Percentiles rank a stretch among this genome's conserved stretches.
Evolutionary conservation across 2,329 filamentous ascomycete species (phyloP).

Genomic region (Clarireedia paspali): DNA sequence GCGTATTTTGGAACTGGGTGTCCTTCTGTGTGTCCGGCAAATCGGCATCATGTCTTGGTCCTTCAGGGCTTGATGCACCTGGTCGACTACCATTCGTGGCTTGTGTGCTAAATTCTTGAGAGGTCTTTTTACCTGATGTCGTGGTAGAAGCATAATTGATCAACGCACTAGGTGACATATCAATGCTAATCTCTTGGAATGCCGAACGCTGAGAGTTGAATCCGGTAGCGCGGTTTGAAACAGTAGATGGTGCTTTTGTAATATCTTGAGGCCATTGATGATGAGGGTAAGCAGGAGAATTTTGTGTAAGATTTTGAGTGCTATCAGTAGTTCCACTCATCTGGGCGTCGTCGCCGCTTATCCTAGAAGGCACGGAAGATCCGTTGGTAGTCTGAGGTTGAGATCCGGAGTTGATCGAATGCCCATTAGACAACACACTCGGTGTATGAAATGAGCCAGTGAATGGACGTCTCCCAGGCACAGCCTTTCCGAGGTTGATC

Average conservation of each 20-base stretch:
- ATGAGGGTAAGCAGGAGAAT: conserved; percentile 39
- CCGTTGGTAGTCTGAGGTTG: conserved; percentile 46
- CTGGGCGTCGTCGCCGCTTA: conserved; percentile 44
- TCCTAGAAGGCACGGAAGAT: conserved; percentile 38
- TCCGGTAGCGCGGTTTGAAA: conserved; percentile 19
- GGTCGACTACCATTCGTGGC: conserved; percentile 54
- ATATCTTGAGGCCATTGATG: conserved; percentile 29
- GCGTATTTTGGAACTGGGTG: conserved; percentile 17
- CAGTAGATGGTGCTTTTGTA: conserved; percentile 35
- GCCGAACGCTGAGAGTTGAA: conserved; percentile 51
- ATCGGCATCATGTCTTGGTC: conserved; percentile 23
- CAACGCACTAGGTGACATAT: conserved; percentile 49
- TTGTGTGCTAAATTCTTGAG: conserved; percentile 58
- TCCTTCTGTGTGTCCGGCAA: conserved; percentile 45
- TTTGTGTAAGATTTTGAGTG: conserved; percentile 32
- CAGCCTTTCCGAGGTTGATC: conserved; percentile 54
- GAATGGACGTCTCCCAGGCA: conserved; percentile 42
- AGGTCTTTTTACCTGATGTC: conserved; percentile 72
- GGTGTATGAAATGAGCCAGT: conserved; percentile 36
- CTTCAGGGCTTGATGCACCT: conserved; percentile 25
- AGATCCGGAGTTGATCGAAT: conserved; percentile 33
- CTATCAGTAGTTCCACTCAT: conserved; percentile 50
- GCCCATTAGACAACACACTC: conserved; percentile 53
- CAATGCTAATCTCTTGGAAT: conserved; percentile 48
- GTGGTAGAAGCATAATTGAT: conserved; percentile 88